Evolutionary conservation across 2,329 filamentous ascomycete genomes (phyloP).

Genomic region (Xylaria sp.): DNA sequence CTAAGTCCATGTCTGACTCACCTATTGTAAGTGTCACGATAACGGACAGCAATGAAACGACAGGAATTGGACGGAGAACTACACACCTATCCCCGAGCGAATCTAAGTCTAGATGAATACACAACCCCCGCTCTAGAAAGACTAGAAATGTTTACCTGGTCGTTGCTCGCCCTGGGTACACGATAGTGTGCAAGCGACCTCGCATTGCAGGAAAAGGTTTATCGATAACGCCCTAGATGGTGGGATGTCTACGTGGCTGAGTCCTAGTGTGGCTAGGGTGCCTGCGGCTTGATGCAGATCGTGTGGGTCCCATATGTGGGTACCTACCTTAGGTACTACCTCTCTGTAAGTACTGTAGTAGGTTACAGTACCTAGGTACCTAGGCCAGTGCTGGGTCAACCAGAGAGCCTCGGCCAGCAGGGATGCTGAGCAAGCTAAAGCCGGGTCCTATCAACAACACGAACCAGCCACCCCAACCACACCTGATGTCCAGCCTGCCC

Average conservation of each 20-base stretch:
- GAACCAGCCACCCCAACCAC: conserved; percentile 43
- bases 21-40: neutral
- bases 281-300: neutral
- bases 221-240: conserved; percentile 32
- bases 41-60: no score
- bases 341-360: no score
- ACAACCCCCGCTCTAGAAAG: neutral
- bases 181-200: conserved; percentile 13
- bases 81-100: neutral
- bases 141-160: no score
- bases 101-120: neutral
- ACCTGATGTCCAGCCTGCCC: conserved; percentile 22
- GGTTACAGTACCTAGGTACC: no score
- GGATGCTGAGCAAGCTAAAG: conserved; percentile 28
- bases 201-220: conserved; percentile 14
- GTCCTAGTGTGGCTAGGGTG: neutral
- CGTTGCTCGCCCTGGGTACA: neutral
- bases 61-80: neutral
- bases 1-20: conserved; percentile 11
- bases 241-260: conserved; percentile 33
- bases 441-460: conserved; percentile 35
- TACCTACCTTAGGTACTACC: neutral
- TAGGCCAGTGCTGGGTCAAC: conserved; percentile 30
- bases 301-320: neutral
- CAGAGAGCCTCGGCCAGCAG: conserved; percentile 37